Percentiles rank a stretch among this genome's conserved stretches.
phyloP scores from a whole-genome alignment of 768 basidiomycete species.

The Suillus alpinus region DNA sequence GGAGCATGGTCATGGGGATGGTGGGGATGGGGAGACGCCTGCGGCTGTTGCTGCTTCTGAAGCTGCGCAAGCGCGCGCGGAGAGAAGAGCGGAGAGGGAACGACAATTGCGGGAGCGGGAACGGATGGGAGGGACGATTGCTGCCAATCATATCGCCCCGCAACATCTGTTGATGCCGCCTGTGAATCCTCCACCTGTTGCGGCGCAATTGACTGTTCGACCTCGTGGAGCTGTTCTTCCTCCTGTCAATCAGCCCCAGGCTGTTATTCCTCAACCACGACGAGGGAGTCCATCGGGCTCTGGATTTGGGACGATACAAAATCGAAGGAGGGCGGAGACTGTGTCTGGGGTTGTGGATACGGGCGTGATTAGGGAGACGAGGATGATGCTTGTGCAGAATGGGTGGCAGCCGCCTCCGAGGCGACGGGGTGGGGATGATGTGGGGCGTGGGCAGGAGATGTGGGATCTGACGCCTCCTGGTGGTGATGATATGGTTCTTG shows the following conservation, averaged over 20 bases:
- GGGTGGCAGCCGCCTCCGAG: neutral
- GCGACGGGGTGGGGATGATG: constrained; percentile 14
- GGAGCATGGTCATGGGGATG: neutral
- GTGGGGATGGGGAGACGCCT: neutral
- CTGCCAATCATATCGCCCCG: constrained; percentile 11
- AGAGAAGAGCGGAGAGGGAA: constrained; percentile 39
- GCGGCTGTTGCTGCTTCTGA: constrained; percentile 8
- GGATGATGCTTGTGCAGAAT: neutral
- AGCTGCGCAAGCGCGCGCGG: constrained; percentile 20
- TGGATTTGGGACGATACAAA: constrained; percentile 11
- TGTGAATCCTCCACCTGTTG: constrained; percentile 16
- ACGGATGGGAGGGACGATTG: constrained; percentile 11
- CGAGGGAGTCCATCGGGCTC: neutral
- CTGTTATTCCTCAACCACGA: constrained; percentile 17
- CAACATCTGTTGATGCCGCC: constrained; percentile 6
- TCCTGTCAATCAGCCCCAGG: constrained; percentile 10
- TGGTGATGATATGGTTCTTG: constrained; percentile 30
- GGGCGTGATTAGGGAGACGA: constrained; percentile 10
- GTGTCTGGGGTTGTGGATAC: constrained; percentile 29
- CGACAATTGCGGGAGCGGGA: constrained; percentile 25
- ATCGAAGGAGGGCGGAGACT: constrained; percentile 32
- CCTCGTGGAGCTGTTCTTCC: constrained; percentile 30
- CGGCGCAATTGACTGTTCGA: constrained; percentile 19
- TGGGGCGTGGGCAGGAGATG: constrained; percentile 20
- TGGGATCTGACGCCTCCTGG: constrained; percentile 28